phyloP scores from a whole-genome alignment of 139 green algal species.

The Chlamydomonas sphaeroides region DNA sequence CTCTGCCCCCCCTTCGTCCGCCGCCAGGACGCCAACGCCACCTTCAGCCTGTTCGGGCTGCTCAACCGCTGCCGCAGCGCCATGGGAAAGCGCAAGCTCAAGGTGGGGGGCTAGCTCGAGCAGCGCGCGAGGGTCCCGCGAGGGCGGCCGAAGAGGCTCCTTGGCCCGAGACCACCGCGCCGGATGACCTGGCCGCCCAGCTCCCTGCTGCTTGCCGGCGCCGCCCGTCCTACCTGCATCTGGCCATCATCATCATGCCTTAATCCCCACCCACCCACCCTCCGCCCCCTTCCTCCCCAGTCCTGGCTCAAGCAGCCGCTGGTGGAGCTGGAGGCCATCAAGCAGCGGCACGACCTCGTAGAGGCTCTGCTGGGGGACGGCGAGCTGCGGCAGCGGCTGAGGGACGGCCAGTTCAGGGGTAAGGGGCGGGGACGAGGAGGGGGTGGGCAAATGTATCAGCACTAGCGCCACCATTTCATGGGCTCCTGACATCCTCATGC shows the following conservation, averaged over 20 bases:
- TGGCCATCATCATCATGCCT: too few species aligned
- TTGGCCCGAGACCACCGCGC: too few species aligned
- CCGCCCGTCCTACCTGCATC: too few species aligned
- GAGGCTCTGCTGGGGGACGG: slow-evolving; percentile 80
- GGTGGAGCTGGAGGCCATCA: slow-evolving; percentile 74
- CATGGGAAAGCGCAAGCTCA: slow-evolving; percentile 94
- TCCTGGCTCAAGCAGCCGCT: slow-evolving; percentile 97
- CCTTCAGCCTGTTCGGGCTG: slow-evolving; percentile 90
- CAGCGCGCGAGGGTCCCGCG: too few species aligned
- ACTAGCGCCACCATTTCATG: too few species aligned
- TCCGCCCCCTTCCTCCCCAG: slow-evolving; percentile 39
- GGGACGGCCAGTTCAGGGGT: slow-evolving; percentile 62
- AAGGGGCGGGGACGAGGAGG: background rate
- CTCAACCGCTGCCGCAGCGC: slow-evolving; percentile 87
- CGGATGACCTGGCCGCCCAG: too few species aligned
- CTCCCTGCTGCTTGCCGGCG: too few species aligned
- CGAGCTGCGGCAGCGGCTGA: slow-evolving; percentile 77
- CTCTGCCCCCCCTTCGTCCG: background rate
- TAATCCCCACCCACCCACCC: too few species aligned
- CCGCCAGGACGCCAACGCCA: slow-evolving; percentile 70
- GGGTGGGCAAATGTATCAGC: too few species aligned
- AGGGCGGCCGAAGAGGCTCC: too few species aligned
- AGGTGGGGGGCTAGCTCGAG: slow-evolving; percentile 48
- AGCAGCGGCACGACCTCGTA: slow-evolving; percentile 83
- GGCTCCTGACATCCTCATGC: too few species aligned